Evolutionary conservation across 2,329 filamentous ascomycete genomes (phyloP).

Genomic region (Penicillium sp.): DNA sequence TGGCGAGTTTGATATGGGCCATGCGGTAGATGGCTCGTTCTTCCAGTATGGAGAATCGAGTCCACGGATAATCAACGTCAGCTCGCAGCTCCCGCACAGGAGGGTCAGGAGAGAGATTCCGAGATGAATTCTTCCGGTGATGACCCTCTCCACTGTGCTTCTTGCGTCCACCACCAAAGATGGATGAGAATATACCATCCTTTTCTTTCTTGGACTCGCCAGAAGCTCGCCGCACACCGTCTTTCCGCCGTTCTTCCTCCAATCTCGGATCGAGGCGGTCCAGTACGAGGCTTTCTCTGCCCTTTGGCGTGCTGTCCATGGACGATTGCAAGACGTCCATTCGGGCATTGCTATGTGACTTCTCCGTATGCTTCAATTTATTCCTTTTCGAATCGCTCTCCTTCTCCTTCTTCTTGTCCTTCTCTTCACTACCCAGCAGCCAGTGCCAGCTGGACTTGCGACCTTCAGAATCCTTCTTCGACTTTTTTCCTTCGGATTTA

Average conservation of each 20-base stretch:
- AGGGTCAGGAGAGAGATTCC: conserved; percentile 81
- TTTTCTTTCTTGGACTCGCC: conserved; percentile 80
- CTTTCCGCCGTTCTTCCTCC: conserved; percentile 73
- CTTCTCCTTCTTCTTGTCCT: conserved; percentile 61
- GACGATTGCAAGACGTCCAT: conserved; percentile 86
- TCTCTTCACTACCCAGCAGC: conserved; percentile 75
- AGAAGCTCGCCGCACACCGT: conserved; percentile 71
- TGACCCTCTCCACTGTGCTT: conserved; percentile 75
- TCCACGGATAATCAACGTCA: conserved; percentile 95
- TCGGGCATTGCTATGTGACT: conserved; percentile 73
- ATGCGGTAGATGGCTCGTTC: conserved; percentile 97
- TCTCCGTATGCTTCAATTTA: conserved; percentile 58
- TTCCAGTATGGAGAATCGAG: conserved; percentile 89
- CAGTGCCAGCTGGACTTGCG: conserved; percentile 80
- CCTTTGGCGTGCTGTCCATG: conserved; percentile 68
- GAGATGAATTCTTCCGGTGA: conserved; percentile 73
- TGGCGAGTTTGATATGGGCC: conserved; percentile 99
- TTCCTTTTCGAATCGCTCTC: conserved; percentile 66
- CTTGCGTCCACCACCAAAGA: conserved; percentile 90
- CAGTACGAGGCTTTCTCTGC: conserved; percentile 78
- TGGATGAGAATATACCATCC: conserved; percentile 87
- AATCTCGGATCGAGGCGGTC: conserved; percentile 79
- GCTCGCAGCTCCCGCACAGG: conserved; percentile 72
- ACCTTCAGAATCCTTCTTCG: conserved; percentile 70
- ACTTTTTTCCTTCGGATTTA: conserved; percentile 69